Base-by-base conservation (phyloP, 768 basidiomycete genomes). In the Lentinula detonsa region DNA sequence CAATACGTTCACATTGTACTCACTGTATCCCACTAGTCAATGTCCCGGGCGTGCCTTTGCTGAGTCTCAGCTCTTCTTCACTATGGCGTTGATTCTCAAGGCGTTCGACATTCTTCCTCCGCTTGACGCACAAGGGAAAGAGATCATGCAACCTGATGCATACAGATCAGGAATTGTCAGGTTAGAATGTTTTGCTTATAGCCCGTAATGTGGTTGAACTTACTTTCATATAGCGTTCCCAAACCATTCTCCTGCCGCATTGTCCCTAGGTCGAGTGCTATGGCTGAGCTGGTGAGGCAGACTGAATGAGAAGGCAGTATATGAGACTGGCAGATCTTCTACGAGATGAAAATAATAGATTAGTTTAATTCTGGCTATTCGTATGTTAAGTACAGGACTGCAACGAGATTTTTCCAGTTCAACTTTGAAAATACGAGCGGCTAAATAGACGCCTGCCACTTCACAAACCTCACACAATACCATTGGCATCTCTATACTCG, bases 21-120 rank as follows among this genome's bases (percentile, higher is more conserved):
- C n/a, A 52, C 16, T 11, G 33, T 34, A 9, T 52, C 15, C n/a
- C 8, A 4, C 23, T 34, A 52, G 51, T 52, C 51, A 52, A 52
- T 52, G 51, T 21, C 51, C 51, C 4, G 51, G 51, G n/a, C 51
- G 51, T 34, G 33, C 51, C 15, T 52, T 52, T 37, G 51, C 51
- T 33, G 51, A 52, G 33, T 52, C 51, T 52, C 31, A 52, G n/a
- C 51, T 52, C 15, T 52, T 52, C n/a, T 52, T 52, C n/a, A 52
- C 51, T 13, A 52, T 52, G 51, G 51, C 51, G n/a, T 13, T 52
- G 51, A 52, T 52, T 33, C 51, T 52, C 51, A 52, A 52, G 33
- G 51, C n/a, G 5, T 52, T 52, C 51, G 4, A 52, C 35, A 34
- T 52, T 15, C 51, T 52, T 33, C 51, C 51, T 33, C 51, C 51